phyloP scores from a whole-genome alignment of 352 stramenopile genomes.

The Phytophthora chlamydospora region DNA sequence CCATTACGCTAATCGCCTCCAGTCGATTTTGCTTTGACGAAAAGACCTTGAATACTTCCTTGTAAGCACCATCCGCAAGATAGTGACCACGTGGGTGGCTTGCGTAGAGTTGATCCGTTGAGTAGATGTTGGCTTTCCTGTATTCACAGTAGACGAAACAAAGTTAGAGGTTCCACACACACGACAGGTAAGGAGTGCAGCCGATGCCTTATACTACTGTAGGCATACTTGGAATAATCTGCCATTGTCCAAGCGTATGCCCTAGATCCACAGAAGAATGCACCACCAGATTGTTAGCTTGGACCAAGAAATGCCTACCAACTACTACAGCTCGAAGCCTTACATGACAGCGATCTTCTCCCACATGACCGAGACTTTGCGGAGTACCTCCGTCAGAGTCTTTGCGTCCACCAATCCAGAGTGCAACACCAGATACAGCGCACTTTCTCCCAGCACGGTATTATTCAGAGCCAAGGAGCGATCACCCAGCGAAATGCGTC shows the following conservation, averaged over 20 bases:
- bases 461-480: slow-evolving; percentile 26
- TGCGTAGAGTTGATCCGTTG: slow-evolving; percentile 55
- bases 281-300: not conserved
- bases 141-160: slow-evolving; percentile 13
- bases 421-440: slow-evolving; percentile 51
- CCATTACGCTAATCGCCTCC: slow-evolving; percentile 91
- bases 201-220: not conserved
- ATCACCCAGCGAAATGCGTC: slow-evolving; percentile 26
- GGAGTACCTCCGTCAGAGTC: slow-evolving; percentile 39
- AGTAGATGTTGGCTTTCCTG: slow-evolving; percentile 49
- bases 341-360: slow-evolving; percentile 51
- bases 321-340: slow-evolving; percentile 14
- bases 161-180: slow-evolving; percentile 5
- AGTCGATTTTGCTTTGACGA: slow-evolving; percentile 57
- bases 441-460: slow-evolving; percentile 37
- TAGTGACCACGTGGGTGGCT: slow-evolving; percentile 74
- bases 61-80: slow-evolving; percentile 86
- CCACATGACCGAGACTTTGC: slow-evolving; percentile 56
- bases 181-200: not conserved
- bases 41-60: slow-evolving; percentile 90
- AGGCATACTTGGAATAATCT: slow-evolving; percentile 57
- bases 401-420: slow-evolving; percentile 45
- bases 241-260: slow-evolving; percentile 59
- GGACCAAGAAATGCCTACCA: not conserved
- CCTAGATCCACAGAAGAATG: slow-evolving; percentile 29